A percentile compares a stretch with the other conserved stretches of the same genome.
phyloP scores from a whole-genome alignment of 768 basidiomycete species.

The Calocera viscosa region DNA sequence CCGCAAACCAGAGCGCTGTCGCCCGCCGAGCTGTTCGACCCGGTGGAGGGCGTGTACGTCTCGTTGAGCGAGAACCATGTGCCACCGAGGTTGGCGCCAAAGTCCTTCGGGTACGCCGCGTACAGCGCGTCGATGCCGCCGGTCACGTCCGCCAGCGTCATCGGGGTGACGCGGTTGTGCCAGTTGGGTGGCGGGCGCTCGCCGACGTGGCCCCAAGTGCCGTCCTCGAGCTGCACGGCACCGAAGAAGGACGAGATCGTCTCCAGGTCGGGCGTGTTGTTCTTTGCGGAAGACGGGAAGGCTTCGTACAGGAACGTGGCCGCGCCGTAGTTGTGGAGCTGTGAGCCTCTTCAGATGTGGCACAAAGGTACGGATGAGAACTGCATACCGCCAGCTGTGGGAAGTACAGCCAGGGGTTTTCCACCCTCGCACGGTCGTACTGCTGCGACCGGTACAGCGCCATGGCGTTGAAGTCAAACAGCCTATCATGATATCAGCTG shows the following conservation, averaged over 20 bases:
- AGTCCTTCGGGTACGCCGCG: constrained; percentile 10
- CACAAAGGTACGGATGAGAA: not conserved
- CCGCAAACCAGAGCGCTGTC: not conserved
- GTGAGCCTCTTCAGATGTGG: not conserved
- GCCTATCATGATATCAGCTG: not conserved
- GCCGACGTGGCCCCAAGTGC: constrained; percentile 13
- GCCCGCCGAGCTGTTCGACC: not conserved
- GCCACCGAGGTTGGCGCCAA: constrained; percentile 11
- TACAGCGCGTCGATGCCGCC: constrained; percentile 14
- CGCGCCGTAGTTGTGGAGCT: constrained; percentile 6
- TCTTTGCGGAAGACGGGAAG: constrained; percentile 13
- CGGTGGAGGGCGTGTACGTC: not conserved
- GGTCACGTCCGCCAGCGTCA: constrained; percentile 12
- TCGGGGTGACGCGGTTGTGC: constrained; percentile 13
- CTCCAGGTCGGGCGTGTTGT: constrained; percentile 13
- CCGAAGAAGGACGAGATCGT: constrained; percentile 17
- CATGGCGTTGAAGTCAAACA: constrained; percentile 1
- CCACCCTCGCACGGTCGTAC: not conserved
- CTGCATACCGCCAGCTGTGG: not conserved
- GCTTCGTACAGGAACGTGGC: constrained; percentile 3
- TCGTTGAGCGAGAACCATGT: not conserved
- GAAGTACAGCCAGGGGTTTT: constrained; percentile 8
- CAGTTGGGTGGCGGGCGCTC: constrained; percentile 16
- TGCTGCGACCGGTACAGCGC: constrained; percentile 1
- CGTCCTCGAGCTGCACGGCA: constrained; percentile 12